phyloP scores from a whole-genome alignment of 1,284 basidiomycete species.

The Neolentinus lepideus region DNA sequence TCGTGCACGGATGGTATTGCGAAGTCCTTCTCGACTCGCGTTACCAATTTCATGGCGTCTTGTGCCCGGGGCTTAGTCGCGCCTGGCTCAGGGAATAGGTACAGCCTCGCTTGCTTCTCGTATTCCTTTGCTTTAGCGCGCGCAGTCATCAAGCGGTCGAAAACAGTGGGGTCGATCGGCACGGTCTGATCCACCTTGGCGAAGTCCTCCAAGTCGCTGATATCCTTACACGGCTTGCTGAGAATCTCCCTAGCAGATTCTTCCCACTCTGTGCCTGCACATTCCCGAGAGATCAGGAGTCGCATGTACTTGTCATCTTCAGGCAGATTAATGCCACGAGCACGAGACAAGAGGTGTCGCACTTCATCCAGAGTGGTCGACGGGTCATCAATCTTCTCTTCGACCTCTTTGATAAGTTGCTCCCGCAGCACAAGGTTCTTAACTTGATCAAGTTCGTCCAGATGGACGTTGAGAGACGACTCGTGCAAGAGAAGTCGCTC shows the following conservation, averaged over 20 bases:
- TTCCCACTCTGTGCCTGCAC: constrained; percentile 66
- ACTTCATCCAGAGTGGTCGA: constrained; percentile 65
- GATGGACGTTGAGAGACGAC: constrained; percentile 68
- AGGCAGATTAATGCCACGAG: constrained; percentile 57
- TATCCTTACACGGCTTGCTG: constrained; percentile 57
- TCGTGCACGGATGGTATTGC: constrained; percentile 58
- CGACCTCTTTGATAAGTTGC: constrained; percentile 62
- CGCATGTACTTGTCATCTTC: constrained; percentile 54
- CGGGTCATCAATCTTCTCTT: constrained; percentile 54
- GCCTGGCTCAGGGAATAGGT: constrained; percentile 49
- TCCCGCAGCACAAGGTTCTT: constrained; percentile 72
- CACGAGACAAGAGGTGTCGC: constrained; percentile 57
- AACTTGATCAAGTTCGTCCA: constrained; percentile 69
- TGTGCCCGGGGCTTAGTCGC: constrained; percentile 51
- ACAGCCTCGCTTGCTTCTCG: constrained; percentile 67
- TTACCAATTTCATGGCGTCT: constrained; percentile 59
- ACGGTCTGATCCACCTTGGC: constrained; percentile 49
- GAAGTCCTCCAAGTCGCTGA: constrained; percentile 66
- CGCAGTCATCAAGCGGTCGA: constrained; percentile 51
- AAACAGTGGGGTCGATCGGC: constrained; percentile 54
- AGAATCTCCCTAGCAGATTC: constrained; percentile 55
- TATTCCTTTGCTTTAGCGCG: constrained; percentile 64
- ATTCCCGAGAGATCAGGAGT: constrained; percentile 48
- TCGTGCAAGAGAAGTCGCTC: constrained; percentile 62
- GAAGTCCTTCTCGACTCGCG: constrained; percentile 69